Percentiles rank a stretch among this genome's conserved stretches.
Evolutionary conservation across 768 basidiomycete genomes (phyloP).

Genomic region (Dioszegia hungarica): DNA sequence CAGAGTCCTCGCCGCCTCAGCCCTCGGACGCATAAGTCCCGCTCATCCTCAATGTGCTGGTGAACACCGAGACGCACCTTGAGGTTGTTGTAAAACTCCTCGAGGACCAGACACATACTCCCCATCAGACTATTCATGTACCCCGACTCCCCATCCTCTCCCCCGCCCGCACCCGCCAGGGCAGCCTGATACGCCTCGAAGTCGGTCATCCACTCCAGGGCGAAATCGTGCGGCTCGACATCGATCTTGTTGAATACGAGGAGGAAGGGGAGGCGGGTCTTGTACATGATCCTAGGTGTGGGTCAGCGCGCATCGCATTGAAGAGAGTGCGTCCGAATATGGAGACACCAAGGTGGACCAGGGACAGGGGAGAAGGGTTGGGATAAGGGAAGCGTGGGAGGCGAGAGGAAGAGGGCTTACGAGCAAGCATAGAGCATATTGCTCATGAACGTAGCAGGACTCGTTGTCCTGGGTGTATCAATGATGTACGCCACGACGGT

Average conservation of each 20-base stretch:
- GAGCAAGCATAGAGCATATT: constrained; percentile 99
- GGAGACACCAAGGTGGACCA: too few species aligned
- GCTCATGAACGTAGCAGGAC: constrained; percentile 96
- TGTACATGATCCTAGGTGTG: constrained; percentile 77
- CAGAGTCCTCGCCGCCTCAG: too few species aligned
- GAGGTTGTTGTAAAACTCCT: constrained; percentile 96
- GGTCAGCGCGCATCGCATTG: background rate
- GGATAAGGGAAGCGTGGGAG: too few species aligned
- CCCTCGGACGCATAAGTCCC: too few species aligned
- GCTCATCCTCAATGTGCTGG: too few species aligned
- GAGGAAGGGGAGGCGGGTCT: constrained; percentile 94
- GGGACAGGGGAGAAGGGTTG: too few species aligned
- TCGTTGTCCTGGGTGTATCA: constrained; percentile 86
- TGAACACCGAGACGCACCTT: constrained; percentile 57
- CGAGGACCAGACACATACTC: constrained; percentile 94
- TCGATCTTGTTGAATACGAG: constrained; percentile 99
- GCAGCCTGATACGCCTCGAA: constrained; percentile 93
- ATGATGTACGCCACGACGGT: constrained; percentile 95
- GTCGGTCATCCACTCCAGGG: constrained; percentile 96
- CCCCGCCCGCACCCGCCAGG: constrained; percentile 57
- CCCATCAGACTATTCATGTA: constrained; percentile 99
- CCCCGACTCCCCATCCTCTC: constrained; percentile 64
- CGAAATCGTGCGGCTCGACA: constrained; percentile 81
- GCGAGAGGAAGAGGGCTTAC: constrained; percentile 50
- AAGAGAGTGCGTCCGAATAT: too few species aligned